Evolutionary conservation across 768 basidiomycete species (phyloP).

Genomic region (Phaeotremella fagi): DNA sequence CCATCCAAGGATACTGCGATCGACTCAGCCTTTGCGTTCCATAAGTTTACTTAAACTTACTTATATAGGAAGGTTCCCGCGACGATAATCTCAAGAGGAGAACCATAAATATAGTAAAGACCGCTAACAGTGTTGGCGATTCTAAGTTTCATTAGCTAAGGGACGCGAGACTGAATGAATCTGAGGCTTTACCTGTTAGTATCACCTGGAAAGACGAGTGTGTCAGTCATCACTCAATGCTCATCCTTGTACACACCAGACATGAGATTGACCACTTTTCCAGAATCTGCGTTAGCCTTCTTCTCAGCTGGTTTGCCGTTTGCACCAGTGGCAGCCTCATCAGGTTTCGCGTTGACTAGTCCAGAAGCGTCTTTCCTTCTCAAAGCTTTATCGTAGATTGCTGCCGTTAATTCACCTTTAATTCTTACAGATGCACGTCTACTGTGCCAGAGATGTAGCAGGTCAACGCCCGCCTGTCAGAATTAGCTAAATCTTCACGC

Average conservation of each 20-base stretch:
- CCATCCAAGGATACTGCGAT: conserved; percentile 59
- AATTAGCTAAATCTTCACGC: background rate
- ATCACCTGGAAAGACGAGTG: conserved; percentile 24
- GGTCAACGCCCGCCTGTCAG: conserved; percentile 32
- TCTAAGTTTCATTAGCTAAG: background rate
- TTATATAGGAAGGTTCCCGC: conserved; percentile 71
- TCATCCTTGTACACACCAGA: conserved; percentile 47
- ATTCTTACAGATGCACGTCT: conserved; percentile 70
- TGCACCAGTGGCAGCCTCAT: conserved; percentile 45
- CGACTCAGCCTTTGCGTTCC: too few relatives aligned
- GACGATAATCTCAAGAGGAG: conserved; percentile 72
- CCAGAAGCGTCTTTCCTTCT: conserved; percentile 80
- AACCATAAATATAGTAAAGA: conserved; percentile 42
- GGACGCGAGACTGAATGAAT: too few relatives aligned
- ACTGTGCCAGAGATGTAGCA: conserved; percentile 57
- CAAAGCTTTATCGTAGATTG: conserved; percentile 79
- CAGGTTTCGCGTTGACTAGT: conserved; percentile 50
- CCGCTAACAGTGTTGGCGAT: conserved; percentile 32
- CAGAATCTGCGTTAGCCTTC: conserved; percentile 66
- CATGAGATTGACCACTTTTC: conserved; percentile 89
- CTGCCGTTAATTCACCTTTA: conserved; percentile 62
- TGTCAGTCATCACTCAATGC: background rate
- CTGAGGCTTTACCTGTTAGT: conserved; percentile 7
- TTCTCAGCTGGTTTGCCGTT: conserved; percentile 24
- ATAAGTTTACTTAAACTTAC: conserved; percentile 51